Conservation (phyloP, 257 asterid genomes). For the Echites panduratus region DNA sequence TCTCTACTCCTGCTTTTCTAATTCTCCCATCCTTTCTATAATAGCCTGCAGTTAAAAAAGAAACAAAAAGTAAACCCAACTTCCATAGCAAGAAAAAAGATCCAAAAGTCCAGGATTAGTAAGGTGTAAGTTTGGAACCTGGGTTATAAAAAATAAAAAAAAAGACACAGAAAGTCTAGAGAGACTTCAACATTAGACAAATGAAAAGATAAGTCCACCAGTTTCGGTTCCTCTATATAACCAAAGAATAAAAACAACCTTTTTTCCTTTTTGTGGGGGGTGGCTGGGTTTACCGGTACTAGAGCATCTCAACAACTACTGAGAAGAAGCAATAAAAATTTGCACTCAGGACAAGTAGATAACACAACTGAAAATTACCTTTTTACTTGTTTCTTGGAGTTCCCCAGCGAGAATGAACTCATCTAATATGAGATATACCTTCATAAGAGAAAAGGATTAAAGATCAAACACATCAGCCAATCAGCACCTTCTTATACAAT, state of each 20-base stretch:
- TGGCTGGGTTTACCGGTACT: background rate
- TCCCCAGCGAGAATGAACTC: conserved; percentile 99
- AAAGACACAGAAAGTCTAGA: too few relatives aligned
- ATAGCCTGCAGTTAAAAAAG: conserved; percentile 50
- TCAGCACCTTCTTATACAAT: background rate
- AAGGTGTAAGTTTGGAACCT: too few relatives aligned
- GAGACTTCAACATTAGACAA: background rate
- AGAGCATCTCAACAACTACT: background rate
- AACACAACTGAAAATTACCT: conserved; percentile 34
- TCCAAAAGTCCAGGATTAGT: too few relatives aligned
- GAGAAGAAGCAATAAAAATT: background rate
- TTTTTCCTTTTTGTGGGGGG: background rate
- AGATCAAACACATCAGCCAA: conserved; percentile 16
- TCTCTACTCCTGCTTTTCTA: conserved; percentile 72
- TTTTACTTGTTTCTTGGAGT: conserved; percentile 97
- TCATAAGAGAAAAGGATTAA: background rate
- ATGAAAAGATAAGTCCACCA: background rate
- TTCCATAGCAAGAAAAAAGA: background rate
- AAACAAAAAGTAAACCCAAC: conserved; percentile 2
- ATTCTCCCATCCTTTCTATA: conserved; percentile 93
- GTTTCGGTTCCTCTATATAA: background rate
- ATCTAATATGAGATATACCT: conserved; percentile 92
- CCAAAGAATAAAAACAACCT: background rate
- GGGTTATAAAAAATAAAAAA: too few relatives aligned
- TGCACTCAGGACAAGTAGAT: background rate